A percentile compares a stretch with the other conserved stretches of the same genome.
phyloP scores from a whole-genome alignment of 257 asterid species.

The Schizonepeta tenuifolia region DNA sequence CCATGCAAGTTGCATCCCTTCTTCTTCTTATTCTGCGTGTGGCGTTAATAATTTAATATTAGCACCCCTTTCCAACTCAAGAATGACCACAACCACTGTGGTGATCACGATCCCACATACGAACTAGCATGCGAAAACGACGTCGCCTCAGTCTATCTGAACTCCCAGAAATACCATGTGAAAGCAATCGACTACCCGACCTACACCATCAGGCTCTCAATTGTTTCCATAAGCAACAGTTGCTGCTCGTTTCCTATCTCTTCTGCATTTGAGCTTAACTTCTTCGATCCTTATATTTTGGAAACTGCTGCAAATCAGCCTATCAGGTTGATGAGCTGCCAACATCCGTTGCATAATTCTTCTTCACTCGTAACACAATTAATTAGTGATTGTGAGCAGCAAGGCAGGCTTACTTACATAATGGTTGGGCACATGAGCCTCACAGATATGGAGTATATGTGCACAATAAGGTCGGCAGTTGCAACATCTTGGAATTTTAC shows the following conservation, averaged over 20 bases:
- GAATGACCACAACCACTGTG: slow-evolving; percentile 47
- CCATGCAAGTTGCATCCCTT: slow-evolving; percentile 27
- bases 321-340: slow-evolving; percentile 15
- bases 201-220: slow-evolving; percentile 35
- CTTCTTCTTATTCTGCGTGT: slow-evolving; percentile 49
- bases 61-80: slow-evolving; percentile 43
- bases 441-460: background rate
- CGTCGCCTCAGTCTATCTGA: slow-evolving; percentile 20
- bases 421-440: background rate
- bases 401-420: background rate
- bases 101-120: slow-evolving; percentile 35
- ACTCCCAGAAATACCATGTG: slow-evolving; percentile 30
- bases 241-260: slow-evolving; percentile 3
- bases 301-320: background rate
- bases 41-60: slow-evolving; percentile 36
- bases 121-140: slow-evolving; percentile 41
- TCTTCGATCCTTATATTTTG: too few relatives aligned
- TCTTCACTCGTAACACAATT: background rate
- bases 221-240: slow-evolving; percentile 25
- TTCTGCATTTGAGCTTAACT: background rate
- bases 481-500: slow-evolving; percentile 11
- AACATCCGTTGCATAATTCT: background rate
- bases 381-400: background rate
- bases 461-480: background rate
- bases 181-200: slow-evolving; percentile 29